Evolutionary conservation across 148 eudicot species (phyloP).

Genomic region (Vaccinium macrocarpon): DNA sequence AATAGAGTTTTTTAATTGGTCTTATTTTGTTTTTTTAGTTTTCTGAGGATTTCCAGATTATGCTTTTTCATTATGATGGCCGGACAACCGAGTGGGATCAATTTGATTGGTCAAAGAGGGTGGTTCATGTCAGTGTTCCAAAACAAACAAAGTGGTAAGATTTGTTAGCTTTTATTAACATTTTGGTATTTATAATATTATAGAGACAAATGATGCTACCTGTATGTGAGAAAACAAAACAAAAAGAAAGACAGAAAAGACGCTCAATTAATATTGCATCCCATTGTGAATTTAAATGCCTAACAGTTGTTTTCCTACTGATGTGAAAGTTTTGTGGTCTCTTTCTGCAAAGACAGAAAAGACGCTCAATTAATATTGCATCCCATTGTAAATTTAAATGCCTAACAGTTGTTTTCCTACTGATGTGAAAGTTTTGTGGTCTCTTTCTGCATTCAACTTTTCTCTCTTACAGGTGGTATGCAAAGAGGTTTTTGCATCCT

Average conservation of each 20-base stretch:
- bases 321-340: neutral
- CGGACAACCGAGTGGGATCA: conserved; percentile 83
- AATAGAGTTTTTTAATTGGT: conserved; percentile 11
- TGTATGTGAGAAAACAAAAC: neutral
- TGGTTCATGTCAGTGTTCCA: conserved; percentile 68
- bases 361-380: neutral
- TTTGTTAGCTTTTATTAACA: neutral
- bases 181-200: neutral
- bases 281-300: neutral
- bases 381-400: neutral
- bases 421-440: neutral
- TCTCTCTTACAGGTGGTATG: conserved; percentile 64
- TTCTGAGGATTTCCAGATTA: conserved; percentile 79
- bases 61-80: conserved; percentile 95
- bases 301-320: neutral
- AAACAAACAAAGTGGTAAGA: conserved; percentile 38
- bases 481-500: conserved; percentile 76
- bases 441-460: neutral
- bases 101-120: conserved; percentile 87
- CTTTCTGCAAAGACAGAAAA: neutral
- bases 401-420: neutral
- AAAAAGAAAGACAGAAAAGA: neutral
- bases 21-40: conserved; percentile 44
- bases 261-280: neutral
- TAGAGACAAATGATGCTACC: neutral